A percentile compares a stretch with the other conserved stretches of the same genome.
Conservation (phyloP, 306 rosid genomes). For the Sesbania bispinosa region DNA sequence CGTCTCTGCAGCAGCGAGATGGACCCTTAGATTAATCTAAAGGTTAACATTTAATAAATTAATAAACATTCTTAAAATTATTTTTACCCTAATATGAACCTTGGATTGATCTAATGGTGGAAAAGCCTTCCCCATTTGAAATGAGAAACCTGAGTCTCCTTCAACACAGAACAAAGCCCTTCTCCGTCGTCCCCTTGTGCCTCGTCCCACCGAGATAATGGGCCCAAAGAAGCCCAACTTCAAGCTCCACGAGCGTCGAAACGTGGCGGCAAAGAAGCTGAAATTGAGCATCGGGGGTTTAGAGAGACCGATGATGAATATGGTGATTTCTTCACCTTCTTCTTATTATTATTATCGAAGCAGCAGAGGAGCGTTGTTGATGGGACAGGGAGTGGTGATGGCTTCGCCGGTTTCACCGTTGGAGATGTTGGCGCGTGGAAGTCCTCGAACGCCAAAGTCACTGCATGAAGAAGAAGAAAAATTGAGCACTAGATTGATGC, state of each 20-base stretch:
- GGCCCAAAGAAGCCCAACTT: conserved; percentile 53
- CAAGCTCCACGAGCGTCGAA: conserved; percentile 88
- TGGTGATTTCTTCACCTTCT: too few species aligned
- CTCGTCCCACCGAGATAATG: conserved; percentile 25
- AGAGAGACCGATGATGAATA: neutral
- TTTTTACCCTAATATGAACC: too few species aligned
- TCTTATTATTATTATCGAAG: neutral
- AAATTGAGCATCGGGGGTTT: conserved; percentile 47
- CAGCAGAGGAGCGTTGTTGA: neutral
- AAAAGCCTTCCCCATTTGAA: too few species aligned
- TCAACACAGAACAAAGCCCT: too few species aligned
- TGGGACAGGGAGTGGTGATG: conserved; percentile 20
- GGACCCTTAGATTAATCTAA: too few species aligned
- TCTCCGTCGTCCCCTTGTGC: conserved; percentile 49
- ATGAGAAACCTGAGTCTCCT: too few species aligned
- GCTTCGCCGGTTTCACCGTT: conserved; percentile 80
- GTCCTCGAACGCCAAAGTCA: conserved; percentile 65
- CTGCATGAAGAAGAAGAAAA: conserved; percentile 53
- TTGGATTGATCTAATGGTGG: too few species aligned
- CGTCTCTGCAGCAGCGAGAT: too few species aligned
- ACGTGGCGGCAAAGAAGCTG: conserved; percentile 55
- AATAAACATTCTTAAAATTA: too few species aligned
- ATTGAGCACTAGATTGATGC: too few species aligned
- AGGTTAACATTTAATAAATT: too few species aligned
- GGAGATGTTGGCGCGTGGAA: conserved; percentile 62